Conservation (phyloP, 441 rosid genomes). For the Codiaeum variegatum region DNA sequence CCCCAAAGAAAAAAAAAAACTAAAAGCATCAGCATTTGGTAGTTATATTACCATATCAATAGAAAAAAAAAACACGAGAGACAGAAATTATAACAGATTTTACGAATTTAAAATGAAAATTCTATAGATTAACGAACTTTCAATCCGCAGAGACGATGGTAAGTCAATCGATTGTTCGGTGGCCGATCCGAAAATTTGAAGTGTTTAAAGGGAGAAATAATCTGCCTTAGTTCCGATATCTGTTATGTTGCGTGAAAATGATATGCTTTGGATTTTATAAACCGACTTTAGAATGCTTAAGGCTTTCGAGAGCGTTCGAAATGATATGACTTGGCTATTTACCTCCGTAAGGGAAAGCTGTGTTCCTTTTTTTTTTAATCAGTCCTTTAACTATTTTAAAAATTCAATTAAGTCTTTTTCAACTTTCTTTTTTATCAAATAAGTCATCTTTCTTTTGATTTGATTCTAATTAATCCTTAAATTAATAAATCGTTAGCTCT, state of each 20-base stretch:
- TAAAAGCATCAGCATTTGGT: not conserved
- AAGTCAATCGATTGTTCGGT: not conserved
- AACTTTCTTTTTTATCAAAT: too few relatives aligned
- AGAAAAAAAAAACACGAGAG: not conserved
- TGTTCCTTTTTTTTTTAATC: not conserved
- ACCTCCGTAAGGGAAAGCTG: conserved; percentile 7
- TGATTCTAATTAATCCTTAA: too few relatives aligned
- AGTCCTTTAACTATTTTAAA: too few relatives aligned
- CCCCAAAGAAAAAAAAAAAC: not conserved
- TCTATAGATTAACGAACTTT: conserved; percentile 61
- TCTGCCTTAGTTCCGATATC: conserved; percentile 11
- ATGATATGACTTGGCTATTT: not conserved
- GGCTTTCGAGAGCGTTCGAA: conserved; percentile 16
- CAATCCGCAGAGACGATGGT: conserved; percentile 27
- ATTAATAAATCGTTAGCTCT: too few relatives aligned
- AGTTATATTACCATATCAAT: not conserved
- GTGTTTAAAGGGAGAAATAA: not conserved
- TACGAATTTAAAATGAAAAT: conserved; percentile 11
- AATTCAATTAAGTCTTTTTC: too few relatives aligned
- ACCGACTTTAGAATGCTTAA: not conserved
- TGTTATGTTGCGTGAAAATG: too few relatives aligned
- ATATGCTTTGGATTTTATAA: not conserved
- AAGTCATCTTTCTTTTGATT: too few relatives aligned
- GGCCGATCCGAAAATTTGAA: not conserved
- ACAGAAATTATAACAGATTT: not conserved